Percentiles rank a stretch among this genome's conserved stretches.
Conservation (phyloP, 1,139 yeast genomes). For the Candida mesenterica region DNA sequence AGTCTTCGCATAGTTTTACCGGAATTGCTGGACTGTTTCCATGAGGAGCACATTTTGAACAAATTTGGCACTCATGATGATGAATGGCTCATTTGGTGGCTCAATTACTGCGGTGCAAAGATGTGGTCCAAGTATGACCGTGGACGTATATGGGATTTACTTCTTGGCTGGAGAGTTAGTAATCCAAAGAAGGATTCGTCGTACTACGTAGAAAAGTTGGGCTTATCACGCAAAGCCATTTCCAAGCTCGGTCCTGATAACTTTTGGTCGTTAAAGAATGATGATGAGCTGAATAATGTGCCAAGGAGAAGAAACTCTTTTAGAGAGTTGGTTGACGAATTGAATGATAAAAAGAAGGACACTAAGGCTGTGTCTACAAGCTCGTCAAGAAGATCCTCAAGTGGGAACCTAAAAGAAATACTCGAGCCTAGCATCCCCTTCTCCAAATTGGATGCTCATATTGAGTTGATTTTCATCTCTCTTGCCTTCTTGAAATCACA, state of each 20-base stretch:
- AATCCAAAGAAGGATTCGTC: conserved; percentile 31
- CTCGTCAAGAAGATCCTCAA: conserved; percentile 19
- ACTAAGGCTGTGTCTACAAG: conserved; percentile 15
- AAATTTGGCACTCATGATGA: conserved; percentile 67
- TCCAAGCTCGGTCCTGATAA: conserved; percentile 44
- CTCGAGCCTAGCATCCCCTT: conserved; percentile 47
- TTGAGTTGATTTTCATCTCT: conserved; percentile 73
- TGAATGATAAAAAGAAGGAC: conserved; percentile 17
- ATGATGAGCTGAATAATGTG: conserved; percentile 9
- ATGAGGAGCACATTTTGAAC: conserved; percentile 74
- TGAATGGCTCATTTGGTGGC: conserved; percentile 95
- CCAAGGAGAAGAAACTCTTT: conserved; percentile 24
- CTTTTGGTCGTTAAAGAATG: conserved; percentile 36
- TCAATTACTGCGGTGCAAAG: conserved; percentile 88
- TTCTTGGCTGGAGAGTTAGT: conserved; percentile 73
- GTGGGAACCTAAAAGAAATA: too few species aligned
- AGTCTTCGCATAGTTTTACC: conserved; percentile 66
- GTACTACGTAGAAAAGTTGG: conserved; percentile 35
- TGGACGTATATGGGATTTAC: conserved; percentile 85
- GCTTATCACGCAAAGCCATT: conserved; percentile 20
- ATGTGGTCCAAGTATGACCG: conserved; percentile 81
- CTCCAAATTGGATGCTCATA: conserved; percentile 71
- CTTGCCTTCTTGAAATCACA: conserved; percentile 79
- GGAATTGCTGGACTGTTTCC: conserved; percentile 72
- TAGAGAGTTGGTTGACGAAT: conserved; percentile 32